Percentiles rank a stretch among this genome's conserved stretches.
phyloP scores from a whole-genome alignment of 352 stramenopile genomes.

The Phytopythium oedochilum region DNA sequence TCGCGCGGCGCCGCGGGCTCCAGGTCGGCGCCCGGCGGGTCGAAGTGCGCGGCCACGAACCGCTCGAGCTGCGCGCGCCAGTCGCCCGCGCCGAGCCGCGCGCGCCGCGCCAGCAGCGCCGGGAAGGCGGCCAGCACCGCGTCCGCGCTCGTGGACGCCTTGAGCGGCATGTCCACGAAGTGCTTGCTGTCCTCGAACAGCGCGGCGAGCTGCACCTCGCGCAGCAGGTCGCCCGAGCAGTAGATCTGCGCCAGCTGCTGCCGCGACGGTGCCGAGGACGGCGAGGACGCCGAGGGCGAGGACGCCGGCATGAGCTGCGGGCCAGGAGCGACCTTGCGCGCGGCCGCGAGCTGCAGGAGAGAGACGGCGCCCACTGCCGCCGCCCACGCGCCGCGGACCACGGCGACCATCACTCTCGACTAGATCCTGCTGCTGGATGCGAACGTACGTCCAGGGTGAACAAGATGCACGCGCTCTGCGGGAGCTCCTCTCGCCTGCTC shows the following conservation, averaged over 20 bases:
- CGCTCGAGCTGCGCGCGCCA: slow-evolving; percentile 18
- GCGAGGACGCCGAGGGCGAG: not conserved
- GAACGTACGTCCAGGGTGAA: too few relatives aligned
- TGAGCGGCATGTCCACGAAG: slow-evolving; percentile 93
- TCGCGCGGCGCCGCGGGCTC: slow-evolving; percentile 63
- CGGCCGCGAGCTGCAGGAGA: not conserved
- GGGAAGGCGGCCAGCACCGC: slow-evolving; percentile 71
- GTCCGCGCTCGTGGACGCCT: slow-evolving; percentile 63
- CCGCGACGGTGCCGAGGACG: not conserved
- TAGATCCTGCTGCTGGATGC: too few relatives aligned
- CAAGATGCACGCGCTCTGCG: too few relatives aligned
- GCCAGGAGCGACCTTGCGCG: not conserved
- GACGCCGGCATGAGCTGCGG: not conserved
- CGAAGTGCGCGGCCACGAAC: slow-evolving; percentile 85
- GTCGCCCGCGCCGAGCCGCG: slow-evolving; percentile 22
- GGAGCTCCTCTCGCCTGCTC: too few relatives aligned
- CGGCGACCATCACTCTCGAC: not conserved
- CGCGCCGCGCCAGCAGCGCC: slow-evolving; percentile 22
- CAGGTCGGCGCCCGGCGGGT: slow-evolving; percentile 71
- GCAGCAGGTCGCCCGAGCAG: slow-evolving; percentile 57
- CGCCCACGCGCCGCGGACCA: not conserved
- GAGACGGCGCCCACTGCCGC: too few relatives aligned
- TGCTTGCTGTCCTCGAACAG: slow-evolving; percentile 90
- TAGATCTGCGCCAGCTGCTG: slow-evolving; percentile 37
- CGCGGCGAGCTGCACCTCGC: slow-evolving; percentile 62